A percentile compares a stretch with the other conserved stretches of the same genome.
Conservation (phyloP, 352 stramenopile species). For the Phytophthora podocarpi region DNA sequence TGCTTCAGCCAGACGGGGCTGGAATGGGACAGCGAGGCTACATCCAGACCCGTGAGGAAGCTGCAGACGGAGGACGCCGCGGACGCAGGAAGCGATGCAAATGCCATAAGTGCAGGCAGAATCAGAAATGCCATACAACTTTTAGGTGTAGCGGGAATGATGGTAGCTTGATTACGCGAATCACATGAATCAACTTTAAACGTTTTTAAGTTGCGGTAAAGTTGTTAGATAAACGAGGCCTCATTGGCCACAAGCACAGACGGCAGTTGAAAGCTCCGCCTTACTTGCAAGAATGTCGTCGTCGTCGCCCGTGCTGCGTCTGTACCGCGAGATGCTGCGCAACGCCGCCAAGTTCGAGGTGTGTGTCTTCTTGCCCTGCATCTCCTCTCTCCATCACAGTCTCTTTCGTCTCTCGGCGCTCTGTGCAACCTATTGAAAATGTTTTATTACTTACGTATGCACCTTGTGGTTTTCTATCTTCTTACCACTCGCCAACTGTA, state of each 20-base stretch:
- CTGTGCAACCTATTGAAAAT: background rate
- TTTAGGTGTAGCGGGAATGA: no score
- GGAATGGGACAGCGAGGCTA: slow-evolving; percentile 18
- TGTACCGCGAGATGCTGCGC: slow-evolving; percentile 68
- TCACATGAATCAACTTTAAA: no score
- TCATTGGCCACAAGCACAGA: slow-evolving; percentile 14
- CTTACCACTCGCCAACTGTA: slow-evolving; percentile 4
- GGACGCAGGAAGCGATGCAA: no score
- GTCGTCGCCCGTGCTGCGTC: slow-evolving; percentile 47
- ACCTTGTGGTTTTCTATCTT: no score
- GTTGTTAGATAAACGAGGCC: background rate
- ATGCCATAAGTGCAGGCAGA: no score
- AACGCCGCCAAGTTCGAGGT: slow-evolving; percentile 61
- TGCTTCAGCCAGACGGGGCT: slow-evolving; percentile 11
- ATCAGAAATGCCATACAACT: no score
- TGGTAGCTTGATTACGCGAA: background rate
- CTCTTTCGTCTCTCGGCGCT: background rate
- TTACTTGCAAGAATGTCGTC: slow-evolving; percentile 28
- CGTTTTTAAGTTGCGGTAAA: no score
- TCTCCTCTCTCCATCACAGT: background rate
- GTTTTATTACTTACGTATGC: background rate
- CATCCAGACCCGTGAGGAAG: slow-evolving; percentile 18
- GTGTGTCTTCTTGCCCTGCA: background rate
- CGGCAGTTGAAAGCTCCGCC: slow-evolving; percentile 8
- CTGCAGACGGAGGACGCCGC: slow-evolving; percentile 3